Conservation (phyloP, 352 stramenopile species). For the Peronospora belbahrii region DNA sequence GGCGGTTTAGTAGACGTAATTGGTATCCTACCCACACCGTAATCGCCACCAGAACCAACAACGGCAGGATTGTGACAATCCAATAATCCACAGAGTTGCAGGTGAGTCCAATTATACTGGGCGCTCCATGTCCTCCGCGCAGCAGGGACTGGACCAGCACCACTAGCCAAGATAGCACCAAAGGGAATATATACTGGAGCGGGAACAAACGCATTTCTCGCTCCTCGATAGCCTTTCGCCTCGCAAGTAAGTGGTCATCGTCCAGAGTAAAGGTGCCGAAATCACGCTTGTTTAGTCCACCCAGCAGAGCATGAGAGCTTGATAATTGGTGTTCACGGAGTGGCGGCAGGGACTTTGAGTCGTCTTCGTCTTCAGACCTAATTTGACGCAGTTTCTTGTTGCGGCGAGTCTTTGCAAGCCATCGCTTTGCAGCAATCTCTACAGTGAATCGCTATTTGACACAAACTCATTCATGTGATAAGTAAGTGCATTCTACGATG, state of each 20-base stretch:
- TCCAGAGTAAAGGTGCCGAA: constrained; percentile 45
- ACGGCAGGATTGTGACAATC: constrained; percentile 82
- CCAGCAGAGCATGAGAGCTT: constrained; percentile 19
- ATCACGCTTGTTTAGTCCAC: constrained; percentile 11
- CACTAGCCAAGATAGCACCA: constrained; percentile 62
- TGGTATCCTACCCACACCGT: constrained; percentile 47
- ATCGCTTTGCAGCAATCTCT: constrained; percentile 46
- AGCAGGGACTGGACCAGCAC: constrained; percentile 66
- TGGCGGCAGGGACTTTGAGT: constrained; percentile 53
- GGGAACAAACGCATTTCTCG: constrained; percentile 49
- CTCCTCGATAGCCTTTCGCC: constrained; percentile 38
- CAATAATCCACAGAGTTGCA: constrained; percentile 91
- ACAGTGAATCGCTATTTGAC: constrained; percentile 50
- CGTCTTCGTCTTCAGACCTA: constrained; percentile 42
- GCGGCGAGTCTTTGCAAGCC: constrained; percentile 50
- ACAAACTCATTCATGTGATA: not conserved
- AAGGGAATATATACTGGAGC: constrained; percentile 41
- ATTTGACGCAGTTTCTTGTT: constrained; percentile 47
- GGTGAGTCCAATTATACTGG: constrained; percentile 85
- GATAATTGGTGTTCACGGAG: constrained; percentile 26
- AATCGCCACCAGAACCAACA: constrained; percentile 63
- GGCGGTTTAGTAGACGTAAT: constrained; percentile 60
- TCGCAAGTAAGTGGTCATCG: constrained; percentile 32
- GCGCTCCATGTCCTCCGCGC: constrained; percentile 57
- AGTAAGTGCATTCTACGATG: not conserved